These are phyloP conservation scores for Dendrobium nobile DNA, from an alignment of 106 monocot genomes.

Conservation along the genomic window DNA sequence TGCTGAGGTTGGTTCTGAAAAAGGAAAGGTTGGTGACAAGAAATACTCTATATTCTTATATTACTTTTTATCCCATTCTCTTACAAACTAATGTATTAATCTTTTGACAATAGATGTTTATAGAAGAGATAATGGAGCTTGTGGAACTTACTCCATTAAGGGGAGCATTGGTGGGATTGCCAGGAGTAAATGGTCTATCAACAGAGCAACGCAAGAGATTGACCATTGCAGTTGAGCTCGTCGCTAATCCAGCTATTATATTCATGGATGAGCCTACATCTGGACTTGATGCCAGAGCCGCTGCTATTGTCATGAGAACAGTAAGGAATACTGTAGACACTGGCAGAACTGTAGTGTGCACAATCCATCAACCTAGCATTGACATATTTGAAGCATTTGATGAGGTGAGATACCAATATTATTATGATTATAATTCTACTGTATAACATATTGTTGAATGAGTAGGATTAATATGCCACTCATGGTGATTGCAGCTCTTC, in stretches of 20 bases:
- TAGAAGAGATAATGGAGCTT: slow-evolving; percentile 59
- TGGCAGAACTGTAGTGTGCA: slow-evolving; percentile 58
- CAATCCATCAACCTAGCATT: slow-evolving; percentile 61
- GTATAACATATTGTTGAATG: not conserved
- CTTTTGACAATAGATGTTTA: slow-evolving; percentile 30
- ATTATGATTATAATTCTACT: not conserved
- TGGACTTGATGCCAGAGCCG: slow-evolving; percentile 59
- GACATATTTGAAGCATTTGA: slow-evolving; percentile 62
- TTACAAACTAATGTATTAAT: not conserved
- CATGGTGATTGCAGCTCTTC: slow-evolving; percentile 18
- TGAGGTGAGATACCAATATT: slow-evolving; percentile 23
- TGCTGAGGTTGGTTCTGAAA: slow-evolving; percentile 15
- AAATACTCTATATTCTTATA: not conserved
- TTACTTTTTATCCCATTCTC: not conserved
- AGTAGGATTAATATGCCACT: not conserved
- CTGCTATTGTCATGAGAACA: slow-evolving; percentile 62
- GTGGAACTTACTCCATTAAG: slow-evolving; percentile 38
- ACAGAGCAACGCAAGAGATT: slow-evolving; percentile 60
- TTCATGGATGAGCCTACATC: slow-evolving; percentile 71
- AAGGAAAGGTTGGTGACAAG: slow-evolving; percentile 17
- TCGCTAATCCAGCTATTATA: slow-evolving; percentile 61
- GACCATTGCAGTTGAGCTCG: slow-evolving; percentile 61
- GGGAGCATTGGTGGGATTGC: slow-evolving; percentile 41
- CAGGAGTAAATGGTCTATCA: slow-evolving; percentile 47
- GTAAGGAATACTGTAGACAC: slow-evolving; percentile 66